phyloP scores from a whole-genome alignment of 208 protist genomes.

The Balamuthia mandrillaris region DNA sequence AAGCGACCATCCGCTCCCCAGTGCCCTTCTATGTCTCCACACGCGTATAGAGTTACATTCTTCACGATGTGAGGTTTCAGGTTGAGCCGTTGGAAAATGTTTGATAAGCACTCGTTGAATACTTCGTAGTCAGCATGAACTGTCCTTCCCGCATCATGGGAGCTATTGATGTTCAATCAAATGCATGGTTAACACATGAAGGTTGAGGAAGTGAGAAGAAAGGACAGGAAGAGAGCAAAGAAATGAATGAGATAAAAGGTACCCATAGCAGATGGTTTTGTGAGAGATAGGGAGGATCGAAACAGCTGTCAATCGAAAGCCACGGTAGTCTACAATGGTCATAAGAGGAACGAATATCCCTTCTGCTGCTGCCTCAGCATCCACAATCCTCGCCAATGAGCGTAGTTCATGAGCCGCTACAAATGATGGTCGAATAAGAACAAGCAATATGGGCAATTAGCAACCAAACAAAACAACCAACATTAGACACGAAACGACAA shows the following conservation, averaged over 20 bases:
- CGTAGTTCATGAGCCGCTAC: conserved; percentile 18
- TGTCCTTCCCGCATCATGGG: conserved; percentile 17
- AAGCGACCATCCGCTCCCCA: no score
- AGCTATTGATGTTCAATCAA: no score
- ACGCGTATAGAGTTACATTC: background rate
- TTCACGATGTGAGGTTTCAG: conserved; percentile 18
- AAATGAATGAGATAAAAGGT: background rate
- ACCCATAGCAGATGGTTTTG: conserved; percentile 18
- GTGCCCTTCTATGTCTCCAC: conserved; percentile 26
- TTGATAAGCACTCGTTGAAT: conserved; percentile 1
- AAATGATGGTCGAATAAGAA: background rate
- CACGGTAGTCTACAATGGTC: conserved; percentile 27
- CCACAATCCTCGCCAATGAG: conserved; percentile 10
- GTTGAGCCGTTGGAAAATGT: conserved; percentile 11
- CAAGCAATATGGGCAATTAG: background rate
- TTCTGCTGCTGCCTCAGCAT: background rate
- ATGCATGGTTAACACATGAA: no score
- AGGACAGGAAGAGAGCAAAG: background rate
- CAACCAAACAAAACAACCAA: background rate
- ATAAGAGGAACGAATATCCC: conserved; percentile 5
- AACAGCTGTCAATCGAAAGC: conserved; percentile 22
- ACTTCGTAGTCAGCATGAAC: conserved; percentile 32
- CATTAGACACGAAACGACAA: background rate
- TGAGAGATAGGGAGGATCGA: conserved; percentile 31
- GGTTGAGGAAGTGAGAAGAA: no score